Evolutionary conservation across 345 rosid species (phyloP).

Genomic region (Trapa incisa): DNA sequence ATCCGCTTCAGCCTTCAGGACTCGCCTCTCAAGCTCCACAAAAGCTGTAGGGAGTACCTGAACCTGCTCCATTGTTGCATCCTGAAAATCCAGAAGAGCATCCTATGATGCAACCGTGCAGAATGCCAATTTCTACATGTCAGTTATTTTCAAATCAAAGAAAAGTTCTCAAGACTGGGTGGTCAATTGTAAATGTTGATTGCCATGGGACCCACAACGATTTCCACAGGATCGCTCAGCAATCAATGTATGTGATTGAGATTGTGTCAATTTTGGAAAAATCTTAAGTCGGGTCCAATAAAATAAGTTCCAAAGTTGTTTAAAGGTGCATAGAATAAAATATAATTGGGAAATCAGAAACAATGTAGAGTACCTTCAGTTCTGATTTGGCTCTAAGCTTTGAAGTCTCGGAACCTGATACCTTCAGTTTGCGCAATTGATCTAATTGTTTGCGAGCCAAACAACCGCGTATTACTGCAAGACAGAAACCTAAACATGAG

Average conservation of each 20-base stretch:
- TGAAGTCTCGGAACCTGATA: conserved; percentile 21
- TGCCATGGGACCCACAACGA: neutral
- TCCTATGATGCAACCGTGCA: neutral
- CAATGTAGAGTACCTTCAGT: conserved; percentile 12
- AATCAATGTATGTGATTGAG: neutral
- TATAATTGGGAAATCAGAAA: neutral
- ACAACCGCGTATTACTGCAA: conserved; percentile 78
- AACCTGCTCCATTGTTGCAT: conserved; percentile 39
- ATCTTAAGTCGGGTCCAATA: neutral
- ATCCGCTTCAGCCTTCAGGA: conserved; percentile 56
- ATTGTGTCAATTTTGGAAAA: neutral
- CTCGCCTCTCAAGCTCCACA: conserved; percentile 61
- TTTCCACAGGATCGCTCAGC: neutral
- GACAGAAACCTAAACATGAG: conserved; percentile 6
- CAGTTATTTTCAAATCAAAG: neutral
- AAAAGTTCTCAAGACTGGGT: neutral
- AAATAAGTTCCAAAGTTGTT: neutral
- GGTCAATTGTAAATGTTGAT: neutral
- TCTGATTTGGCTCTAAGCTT: conserved; percentile 37
- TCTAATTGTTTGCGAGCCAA: conserved; percentile 46
- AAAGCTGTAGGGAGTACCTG: conserved; percentile 39
- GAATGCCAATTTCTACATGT: neutral
- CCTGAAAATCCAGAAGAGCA: conserved; percentile 28
- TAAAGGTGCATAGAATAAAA: neutral
- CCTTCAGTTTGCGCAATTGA: conserved; percentile 29